A percentile compares a stretch with the other conserved stretches of the same genome.
Conservation (phyloP, 164 flowering plant genomes). For the Pachysandra terminalis region DNA sequence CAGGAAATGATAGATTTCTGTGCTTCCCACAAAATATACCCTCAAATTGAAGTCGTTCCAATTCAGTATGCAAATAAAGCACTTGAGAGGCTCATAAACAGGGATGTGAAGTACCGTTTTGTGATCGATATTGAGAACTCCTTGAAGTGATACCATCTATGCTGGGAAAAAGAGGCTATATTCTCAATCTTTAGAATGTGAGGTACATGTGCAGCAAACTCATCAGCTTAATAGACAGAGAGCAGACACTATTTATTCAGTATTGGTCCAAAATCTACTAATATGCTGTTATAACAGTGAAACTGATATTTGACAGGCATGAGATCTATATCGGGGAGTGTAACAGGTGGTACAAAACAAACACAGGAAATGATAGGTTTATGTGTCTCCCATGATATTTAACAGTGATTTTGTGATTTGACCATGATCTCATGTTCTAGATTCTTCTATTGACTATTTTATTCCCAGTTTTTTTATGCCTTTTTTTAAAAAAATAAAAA, state of each 20-base stretch:
- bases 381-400: slow-evolving; percentile 75
- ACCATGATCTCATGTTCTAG: too few relatives aligned
- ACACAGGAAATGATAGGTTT: slow-evolving; percentile 86
- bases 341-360: slow-evolving; percentile 65
- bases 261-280: too few relatives aligned
- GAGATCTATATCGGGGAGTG: slow-evolving; percentile 63
- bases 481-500: too few relatives aligned
- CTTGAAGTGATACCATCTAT: slow-evolving; percentile 38
- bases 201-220: too few relatives aligned
- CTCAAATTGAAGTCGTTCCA: slow-evolving; percentile 67
- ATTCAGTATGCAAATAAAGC: slow-evolving; percentile 84
- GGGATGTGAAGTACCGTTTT: slow-evolving; percentile 80
- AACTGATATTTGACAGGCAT: slow-evolving; percentile 42
- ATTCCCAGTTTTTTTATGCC: too few relatives aligned
- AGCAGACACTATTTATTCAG: too few relatives aligned
- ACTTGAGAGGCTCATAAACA: slow-evolving; percentile 68
- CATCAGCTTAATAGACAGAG: too few relatives aligned
- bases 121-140: slow-evolving; percentile 79
- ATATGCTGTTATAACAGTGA: background rate
- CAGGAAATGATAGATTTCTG: slow-evolving; percentile 90
- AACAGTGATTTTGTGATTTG: too few relatives aligned
- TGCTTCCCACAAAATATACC: slow-evolving; percentile 65
- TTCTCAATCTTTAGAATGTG: background rate
- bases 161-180: background rate
- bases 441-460: too few relatives aligned